Conservation (phyloP, 139 green algal species). For the Spirogloea muscicola region DNA sequence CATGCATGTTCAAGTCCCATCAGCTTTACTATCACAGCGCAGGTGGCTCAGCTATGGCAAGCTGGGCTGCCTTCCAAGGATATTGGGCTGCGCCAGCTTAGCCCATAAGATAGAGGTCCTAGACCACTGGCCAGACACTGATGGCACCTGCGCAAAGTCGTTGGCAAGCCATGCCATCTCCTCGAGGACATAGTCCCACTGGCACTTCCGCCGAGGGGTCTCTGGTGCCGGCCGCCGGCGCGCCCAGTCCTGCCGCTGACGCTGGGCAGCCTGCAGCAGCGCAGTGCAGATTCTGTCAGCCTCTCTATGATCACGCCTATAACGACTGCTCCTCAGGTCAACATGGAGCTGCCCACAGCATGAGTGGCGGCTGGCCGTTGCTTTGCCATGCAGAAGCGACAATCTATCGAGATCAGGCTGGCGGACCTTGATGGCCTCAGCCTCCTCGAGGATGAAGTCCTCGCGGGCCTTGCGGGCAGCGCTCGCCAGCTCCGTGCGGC, state of each 20-base stretch:
- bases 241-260: too few relatives aligned
- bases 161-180: conserved; percentile 95
- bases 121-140: not conserved
- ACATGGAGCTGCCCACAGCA: too few relatives aligned
- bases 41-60: not conserved
- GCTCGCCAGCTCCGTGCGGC: conserved; percentile 10
- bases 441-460: conserved; percentile 32
- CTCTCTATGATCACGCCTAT: too few relatives aligned
- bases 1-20: not conserved
- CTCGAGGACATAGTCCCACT: conserved; percentile 92
- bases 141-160: conserved; percentile 50
- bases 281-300: too few relatives aligned
- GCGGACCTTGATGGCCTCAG: conserved; percentile 36
- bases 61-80: too few relatives aligned
- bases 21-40: not conserved
- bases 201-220: conserved; percentile 37
- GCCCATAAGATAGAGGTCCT: too few relatives aligned
- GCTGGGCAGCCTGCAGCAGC: too few relatives aligned
- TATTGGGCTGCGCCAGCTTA: too few relatives aligned
- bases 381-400: too few relatives aligned
- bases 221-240: conserved; percentile 3
- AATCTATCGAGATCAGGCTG: too few relatives aligned
- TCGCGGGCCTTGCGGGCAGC: conserved; percentile 10
- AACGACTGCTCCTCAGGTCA: too few relatives aligned
- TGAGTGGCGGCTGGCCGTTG: too few relatives aligned